These are phyloP conservation scores for Ganoderma leucocontextum DNA, from an alignment of 1,284 basidiomycete species.

Conservation along the genomic window DNA sequence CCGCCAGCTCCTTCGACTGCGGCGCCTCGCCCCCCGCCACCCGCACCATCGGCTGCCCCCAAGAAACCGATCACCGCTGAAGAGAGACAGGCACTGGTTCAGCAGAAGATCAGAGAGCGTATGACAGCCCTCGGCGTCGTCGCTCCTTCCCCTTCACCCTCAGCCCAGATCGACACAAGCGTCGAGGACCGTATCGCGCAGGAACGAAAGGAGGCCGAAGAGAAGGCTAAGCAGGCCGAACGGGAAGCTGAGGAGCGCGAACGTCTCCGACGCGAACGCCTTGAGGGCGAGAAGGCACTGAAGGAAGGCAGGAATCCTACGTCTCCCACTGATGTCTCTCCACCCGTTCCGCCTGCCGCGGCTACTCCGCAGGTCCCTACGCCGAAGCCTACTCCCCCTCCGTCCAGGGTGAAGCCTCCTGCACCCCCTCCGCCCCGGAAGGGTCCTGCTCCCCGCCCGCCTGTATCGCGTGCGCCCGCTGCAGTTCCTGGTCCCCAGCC, in stretches of 20 bases:
- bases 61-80: constrained; percentile 85
- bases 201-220: constrained; percentile 89
- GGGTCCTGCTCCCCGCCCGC: constrained; percentile 44
- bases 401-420: constrained; percentile 45
- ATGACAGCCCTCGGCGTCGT: constrained; percentile 88
- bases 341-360: constrained; percentile 42
- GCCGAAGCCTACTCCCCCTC: constrained; percentile 45
- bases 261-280: constrained; percentile 68
- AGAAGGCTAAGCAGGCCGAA: constrained; percentile 78
- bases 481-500: constrained; percentile 36
- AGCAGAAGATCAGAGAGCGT: constrained; percentile 86
- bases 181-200: constrained; percentile 85
- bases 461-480: constrained; percentile 39
- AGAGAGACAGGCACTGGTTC: constrained; percentile 87
- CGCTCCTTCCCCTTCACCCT: constrained; percentile 54
- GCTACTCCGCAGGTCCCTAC: constrained; percentile 39
- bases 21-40: constrained; percentile 39
- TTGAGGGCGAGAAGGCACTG: constrained; percentile 72
- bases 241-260: constrained; percentile 82
- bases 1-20: constrained; percentile 54
- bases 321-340: constrained; percentile 44
- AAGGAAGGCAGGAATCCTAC: constrained; percentile 55
- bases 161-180: constrained; percentile 70
- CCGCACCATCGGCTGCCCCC: constrained; percentile 57
- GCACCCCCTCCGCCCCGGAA: constrained; percentile 55